These are phyloP conservation scores for Pseudopyrenochaeta lycopersici DNA, from an alignment of 2,329 filamentous ascomycete species.

Conservation along the genomic window DNA sequence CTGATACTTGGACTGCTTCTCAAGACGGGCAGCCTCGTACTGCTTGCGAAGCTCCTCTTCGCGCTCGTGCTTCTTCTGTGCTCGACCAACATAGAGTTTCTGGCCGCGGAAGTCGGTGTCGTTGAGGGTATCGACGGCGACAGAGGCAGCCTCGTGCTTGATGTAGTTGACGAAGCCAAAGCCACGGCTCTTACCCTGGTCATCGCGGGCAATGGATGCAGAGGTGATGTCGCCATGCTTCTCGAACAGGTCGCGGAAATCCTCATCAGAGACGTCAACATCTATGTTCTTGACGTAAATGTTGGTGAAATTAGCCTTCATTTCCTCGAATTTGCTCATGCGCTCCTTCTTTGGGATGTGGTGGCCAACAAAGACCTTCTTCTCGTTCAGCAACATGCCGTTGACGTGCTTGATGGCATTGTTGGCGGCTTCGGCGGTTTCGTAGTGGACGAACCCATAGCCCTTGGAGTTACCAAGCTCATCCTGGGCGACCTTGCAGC, in stretches of 20 bases:
- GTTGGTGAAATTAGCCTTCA: conserved; percentile 99
- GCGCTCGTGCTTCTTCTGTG: conserved; percentile 99
- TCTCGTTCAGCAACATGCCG: conserved; percentile 99
- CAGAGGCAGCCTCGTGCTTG: conserved; percentile 84
- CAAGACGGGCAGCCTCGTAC: conserved; percentile 94
- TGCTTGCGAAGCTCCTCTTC: conserved; percentile 99
- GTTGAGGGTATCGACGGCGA: conserved; percentile 91
- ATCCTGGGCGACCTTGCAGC: conserved; percentile 99
- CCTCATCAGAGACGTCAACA: conserved; percentile 83
- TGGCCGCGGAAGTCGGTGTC: conserved; percentile 91
- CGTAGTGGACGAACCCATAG: conserved; percentile 99
- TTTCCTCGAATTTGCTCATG: conserved; percentile 99
- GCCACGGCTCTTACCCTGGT: conserved; percentile 88
- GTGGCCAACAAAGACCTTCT: conserved; percentile 99
- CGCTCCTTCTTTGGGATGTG: conserved; percentile 99
- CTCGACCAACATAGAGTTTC: conserved; percentile 96
- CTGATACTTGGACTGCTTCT: conserved; percentile 99
- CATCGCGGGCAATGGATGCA: conserved; percentile 90
- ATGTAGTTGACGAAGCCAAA: conserved; percentile 98
- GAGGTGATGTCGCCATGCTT: conserved; percentile 94
- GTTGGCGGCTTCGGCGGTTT: conserved; percentile 95
- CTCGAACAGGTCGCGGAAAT: conserved; percentile 94
- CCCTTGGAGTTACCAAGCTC: conserved; percentile 97
- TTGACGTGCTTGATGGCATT: conserved; percentile 99
- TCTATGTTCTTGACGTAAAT: conserved; percentile 99